Evolutionary conservation across 257 asterid genomes (phyloP).

Genomic region (Scutellaria minor): DNA sequence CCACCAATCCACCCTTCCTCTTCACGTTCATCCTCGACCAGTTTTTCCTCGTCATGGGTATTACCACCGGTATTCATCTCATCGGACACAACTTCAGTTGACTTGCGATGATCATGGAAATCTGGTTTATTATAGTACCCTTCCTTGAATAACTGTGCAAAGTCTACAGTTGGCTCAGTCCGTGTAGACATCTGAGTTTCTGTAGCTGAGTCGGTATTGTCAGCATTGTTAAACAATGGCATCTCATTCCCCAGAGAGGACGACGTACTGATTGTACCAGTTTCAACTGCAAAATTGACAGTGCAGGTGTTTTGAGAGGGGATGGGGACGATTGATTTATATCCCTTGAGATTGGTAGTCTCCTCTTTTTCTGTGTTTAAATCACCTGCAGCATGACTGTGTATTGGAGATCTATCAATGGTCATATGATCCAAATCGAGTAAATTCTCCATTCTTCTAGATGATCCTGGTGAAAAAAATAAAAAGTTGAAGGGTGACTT

Average conservation of each 20-base stretch:
- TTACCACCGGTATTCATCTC: constrained; percentile 36
- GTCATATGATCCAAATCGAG: constrained; percentile 59
- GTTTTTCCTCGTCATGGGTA: constrained; percentile 47
- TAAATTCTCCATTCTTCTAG: constrained; percentile 56
- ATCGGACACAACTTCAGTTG: constrained; percentile 37
- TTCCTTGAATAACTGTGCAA: constrained; percentile 51
- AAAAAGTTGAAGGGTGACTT: constrained; percentile 21
- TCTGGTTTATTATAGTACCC: constrained; percentile 52
- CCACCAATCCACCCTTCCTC: constrained; percentile 73
- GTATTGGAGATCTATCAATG: constrained; percentile 40
- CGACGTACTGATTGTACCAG: constrained; percentile 40
- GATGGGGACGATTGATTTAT: constrained; percentile 30
- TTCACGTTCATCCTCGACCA: constrained; percentile 47
- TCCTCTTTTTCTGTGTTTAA: constrained; percentile 35
- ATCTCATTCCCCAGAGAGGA: constrained; percentile 42
- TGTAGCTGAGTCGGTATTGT: constrained; percentile 36
- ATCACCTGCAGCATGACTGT: constrained; percentile 34
- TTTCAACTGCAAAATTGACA: constrained; percentile 31
- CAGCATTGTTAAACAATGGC: constrained; percentile 28
- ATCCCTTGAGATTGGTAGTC: constrained; percentile 32
- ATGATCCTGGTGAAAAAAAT: constrained; percentile 50
- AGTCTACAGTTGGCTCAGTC: constrained; percentile 42
- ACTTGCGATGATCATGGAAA: constrained; percentile 27
- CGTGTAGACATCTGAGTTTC: constrained; percentile 29
- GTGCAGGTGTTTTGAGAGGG: constrained; percentile 32